Evolutionary conservation across 257 asterid genomes (phyloP).

Genomic region (Handroanthus guayacan): DNA sequence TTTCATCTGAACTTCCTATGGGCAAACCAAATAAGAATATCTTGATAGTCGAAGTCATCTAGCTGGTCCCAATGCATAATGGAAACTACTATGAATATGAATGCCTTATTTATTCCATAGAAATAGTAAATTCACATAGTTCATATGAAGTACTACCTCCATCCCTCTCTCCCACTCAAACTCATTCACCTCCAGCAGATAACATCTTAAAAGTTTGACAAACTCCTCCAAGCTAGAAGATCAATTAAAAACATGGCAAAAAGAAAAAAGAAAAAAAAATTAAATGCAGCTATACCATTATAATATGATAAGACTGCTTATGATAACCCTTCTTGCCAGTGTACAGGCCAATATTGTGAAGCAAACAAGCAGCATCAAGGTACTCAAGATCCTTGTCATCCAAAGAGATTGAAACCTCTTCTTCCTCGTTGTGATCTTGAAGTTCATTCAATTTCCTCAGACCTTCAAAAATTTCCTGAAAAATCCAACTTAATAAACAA

Average conservation of each 20-base stretch:
- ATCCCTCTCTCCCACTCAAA: slow-evolving; percentile 5
- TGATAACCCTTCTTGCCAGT: slow-evolving; percentile 85
- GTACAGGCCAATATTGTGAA: slow-evolving; percentile 70
- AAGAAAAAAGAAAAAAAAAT: neutral
- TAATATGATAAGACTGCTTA: slow-evolving; percentile 63
- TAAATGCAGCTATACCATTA: slow-evolving; percentile 49
- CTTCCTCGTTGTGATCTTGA: slow-evolving; percentile 24
- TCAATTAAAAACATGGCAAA: slow-evolving; percentile 21
- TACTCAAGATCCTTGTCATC: slow-evolving; percentile 74
- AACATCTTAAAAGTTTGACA: neutral
- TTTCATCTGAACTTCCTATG: neutral
- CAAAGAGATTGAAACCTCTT: slow-evolving; percentile 41
- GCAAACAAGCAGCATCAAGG: slow-evolving; percentile 89
- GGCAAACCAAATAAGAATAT: slow-evolving; percentile 6
- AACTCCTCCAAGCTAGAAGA: slow-evolving; percentile 21
- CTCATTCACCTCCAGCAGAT: neutral
- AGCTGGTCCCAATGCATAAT: slow-evolving; percentile 26
- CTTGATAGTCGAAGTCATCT: slow-evolving; percentile 22
- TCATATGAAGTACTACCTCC: neutral
- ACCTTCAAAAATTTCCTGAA: slow-evolving; percentile 75
- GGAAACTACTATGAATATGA: neutral
- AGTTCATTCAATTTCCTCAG: slow-evolving; percentile 50
- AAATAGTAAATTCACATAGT: slow-evolving; percentile 1
- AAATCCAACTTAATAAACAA: slow-evolving; percentile 37
- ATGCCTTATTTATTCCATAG: neutral